A percentile compares a stretch with the other conserved stretches of the same genome.
Evolutionary conservation across 1,139 yeast genomes (phyloP).

Genomic region (Williopsis jadinii): DNA sequence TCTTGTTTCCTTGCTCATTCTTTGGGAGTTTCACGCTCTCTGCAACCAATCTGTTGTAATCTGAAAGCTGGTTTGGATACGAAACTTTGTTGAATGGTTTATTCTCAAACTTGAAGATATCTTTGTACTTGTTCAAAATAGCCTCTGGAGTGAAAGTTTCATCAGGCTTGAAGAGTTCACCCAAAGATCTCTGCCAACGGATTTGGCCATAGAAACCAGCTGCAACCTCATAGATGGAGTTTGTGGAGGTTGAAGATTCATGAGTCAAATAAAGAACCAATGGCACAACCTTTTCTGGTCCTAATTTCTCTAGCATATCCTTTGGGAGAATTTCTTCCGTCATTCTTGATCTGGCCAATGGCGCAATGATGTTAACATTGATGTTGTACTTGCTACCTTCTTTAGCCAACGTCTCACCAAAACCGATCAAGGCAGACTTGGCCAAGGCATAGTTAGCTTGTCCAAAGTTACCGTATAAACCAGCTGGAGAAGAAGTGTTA

Average conservation of each 20-base stretch:
- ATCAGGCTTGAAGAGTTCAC: conserved; percentile 78
- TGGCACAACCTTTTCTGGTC: conserved; percentile 89
- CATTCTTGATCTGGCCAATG: conserved; percentile 94
- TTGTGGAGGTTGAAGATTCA: conserved; percentile 48
- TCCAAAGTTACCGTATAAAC: conserved; percentile 94
- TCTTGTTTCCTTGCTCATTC: conserved; percentile 43
- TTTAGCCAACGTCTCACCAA: conserved; percentile 90
- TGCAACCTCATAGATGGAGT: conserved; percentile 85
- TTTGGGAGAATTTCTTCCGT: conserved; percentile 87
- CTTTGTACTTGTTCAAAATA: conserved; percentile 61
- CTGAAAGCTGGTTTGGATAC: conserved; percentile 60
- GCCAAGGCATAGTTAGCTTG: conserved; percentile 96
- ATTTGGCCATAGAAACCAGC: conserved; percentile 91
- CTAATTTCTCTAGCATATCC: conserved; percentile 69
- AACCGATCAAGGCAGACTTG: conserved; percentile 81
- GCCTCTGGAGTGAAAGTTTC: conserved; percentile 78
- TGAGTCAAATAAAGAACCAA: conserved; percentile 77
- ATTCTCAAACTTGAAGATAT: conserved; percentile 54
- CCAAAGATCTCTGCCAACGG: conserved; percentile 92
- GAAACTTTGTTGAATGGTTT: conserved; percentile 51
- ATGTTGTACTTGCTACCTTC: conserved; percentile 88
- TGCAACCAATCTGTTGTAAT: conserved; percentile 47
- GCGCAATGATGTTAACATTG: conserved; percentile 81
- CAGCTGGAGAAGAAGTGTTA: conserved; percentile 95
- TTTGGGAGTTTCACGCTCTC: conserved; percentile 45